Base-by-base conservation (phyloP, 192 early-diverging fungal genomes). In the Backusella tarrabulga region DNA sequence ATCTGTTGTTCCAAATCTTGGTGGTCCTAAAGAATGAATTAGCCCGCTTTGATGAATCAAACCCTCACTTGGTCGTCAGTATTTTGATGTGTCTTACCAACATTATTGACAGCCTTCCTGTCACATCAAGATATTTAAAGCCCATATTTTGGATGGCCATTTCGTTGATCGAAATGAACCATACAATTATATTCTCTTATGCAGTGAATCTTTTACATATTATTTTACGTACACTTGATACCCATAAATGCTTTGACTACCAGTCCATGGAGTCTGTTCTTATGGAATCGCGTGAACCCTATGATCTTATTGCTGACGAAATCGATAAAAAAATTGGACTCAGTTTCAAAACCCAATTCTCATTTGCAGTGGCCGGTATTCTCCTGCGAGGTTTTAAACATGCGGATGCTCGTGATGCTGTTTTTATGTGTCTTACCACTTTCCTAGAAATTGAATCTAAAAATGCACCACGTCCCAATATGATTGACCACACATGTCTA, bases 61-160 rank as follows among this genome's bases (percentile, higher is more conserved):
- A 96, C 72, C 85, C 87, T 67, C 85, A 87, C 34, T 82, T 97
- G 79, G 89, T 95, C 8, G 87, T 93, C 40, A 93, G 92, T 68
- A 96, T 97, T 78, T 83, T 95, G 42, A 92, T 94, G 86, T 95
- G 94, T 73, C 81, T 97, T 23, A 93, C 88, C 41, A 94, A 91
- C 77, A 93, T 98, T 79, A 92, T 93, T 0, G 90, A 90, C 52
- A 92, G 92, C 29, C 77, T 97, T 44, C 88, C 93, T 21, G 82
- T 87, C 0, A 90, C 92, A 75, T 94, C 92, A 9, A 82, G 91
- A 68, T 97, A 95, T 72, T 83, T 97, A 50, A 87, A 88, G 34
- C 87, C 91, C 36, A 83, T 97, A 83, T 97, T 97, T 85, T 98
- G 97, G 97, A 80, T 97, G 15, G 93, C 91, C 19, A 78, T 97